phyloP scores from a whole-genome alignment of 139 green algal genomes.

The Chlamydomonas sp. region DNA sequence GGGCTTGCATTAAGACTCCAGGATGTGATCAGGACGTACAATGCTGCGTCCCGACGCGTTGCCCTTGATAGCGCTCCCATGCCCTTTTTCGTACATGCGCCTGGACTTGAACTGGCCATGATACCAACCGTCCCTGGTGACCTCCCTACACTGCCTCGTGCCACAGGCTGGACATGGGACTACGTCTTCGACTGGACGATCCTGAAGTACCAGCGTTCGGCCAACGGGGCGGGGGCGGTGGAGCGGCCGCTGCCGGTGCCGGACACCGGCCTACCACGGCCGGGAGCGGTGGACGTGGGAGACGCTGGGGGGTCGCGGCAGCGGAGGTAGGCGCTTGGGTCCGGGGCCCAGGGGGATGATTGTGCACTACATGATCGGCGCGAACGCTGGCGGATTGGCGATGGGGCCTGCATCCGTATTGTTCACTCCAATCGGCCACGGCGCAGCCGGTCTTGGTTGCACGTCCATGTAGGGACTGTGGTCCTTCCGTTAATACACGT shows the following conservation, averaged over 20 bases:
- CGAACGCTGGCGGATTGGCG: no score
- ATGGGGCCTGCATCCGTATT: no score
- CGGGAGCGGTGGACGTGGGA: neutral
- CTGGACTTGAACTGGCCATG: neutral
- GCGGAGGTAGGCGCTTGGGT: neutral
- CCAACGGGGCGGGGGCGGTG: constrained; percentile 18
- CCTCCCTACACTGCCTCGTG: no score
- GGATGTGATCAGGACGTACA: neutral
- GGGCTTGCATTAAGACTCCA: neutral
- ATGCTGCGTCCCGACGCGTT: neutral
- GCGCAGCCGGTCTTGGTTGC: no score
- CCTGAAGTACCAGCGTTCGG: constrained; percentile 92
- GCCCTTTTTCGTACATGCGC: neutral
- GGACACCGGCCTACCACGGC: neutral
- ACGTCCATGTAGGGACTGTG: neutral
- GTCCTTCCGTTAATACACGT: neutral
- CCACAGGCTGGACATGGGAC: constrained; percentile 95
- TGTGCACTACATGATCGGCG: no score
- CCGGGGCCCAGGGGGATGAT: no score
- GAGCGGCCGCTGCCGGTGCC: constrained; percentile 14
- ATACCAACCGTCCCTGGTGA: neutral
- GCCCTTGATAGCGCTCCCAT: neutral
- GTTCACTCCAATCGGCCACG: no score
- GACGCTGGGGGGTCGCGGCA: constrained; percentile 11
- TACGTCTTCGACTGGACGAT: constrained; percentile 99